phyloP scores from a whole-genome alignment of 2,329 filamentous ascomycete genomes.

The Trichoderma cornu-damae region DNA sequence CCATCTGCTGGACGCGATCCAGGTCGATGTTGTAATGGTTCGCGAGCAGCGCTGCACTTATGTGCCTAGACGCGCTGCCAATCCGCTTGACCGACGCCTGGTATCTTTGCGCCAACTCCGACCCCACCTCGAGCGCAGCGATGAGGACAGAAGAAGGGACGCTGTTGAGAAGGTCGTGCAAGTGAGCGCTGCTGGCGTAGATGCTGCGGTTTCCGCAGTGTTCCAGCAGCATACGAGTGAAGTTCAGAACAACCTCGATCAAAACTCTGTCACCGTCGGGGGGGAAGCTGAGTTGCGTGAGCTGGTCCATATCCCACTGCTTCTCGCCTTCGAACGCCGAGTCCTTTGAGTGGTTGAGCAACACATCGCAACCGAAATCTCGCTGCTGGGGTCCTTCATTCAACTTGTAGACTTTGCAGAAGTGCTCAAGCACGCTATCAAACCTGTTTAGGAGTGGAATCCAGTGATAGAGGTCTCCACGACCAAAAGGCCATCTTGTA shows the following conservation, averaged over 20 bases:
- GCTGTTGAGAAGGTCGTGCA: conserved; percentile 85
- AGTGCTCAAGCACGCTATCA: conserved; percentile 77
- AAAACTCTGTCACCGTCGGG: conserved; percentile 75
- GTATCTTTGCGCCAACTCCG: conserved; percentile 87
- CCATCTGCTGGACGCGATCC: conserved; percentile 78
- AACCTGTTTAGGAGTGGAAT: conserved; percentile 91
- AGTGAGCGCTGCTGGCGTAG: conserved; percentile 85
- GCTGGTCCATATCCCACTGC: conserved; percentile 41
- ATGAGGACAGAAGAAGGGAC: conserved; percentile 75
- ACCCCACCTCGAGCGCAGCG: conserved; percentile 70
- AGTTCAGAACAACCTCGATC: conserved; percentile 72
- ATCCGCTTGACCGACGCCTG: conserved; percentile 80
- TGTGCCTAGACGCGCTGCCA: conserved; percentile 56
- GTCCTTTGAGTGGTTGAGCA: conserved; percentile 54
- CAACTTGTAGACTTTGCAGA: conserved; percentile 75
- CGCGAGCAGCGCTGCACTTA: conserved; percentile 68
- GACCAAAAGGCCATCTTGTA: conserved; percentile 86
- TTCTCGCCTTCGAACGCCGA: conserved; percentile 47
- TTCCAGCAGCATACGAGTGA: conserved; percentile 82
- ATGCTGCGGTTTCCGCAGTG: conserved; percentile 96
- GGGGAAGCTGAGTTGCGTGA: conserved; percentile 58
- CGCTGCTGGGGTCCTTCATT: conserved; percentile 73
- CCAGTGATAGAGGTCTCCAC: conserved; percentile 97
- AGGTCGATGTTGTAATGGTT: conserved; percentile 79
- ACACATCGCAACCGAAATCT: conserved; percentile 64